Evolutionary conservation across 257 asterid genomes (phyloP).

Genomic region (Ilex asprella): DNA sequence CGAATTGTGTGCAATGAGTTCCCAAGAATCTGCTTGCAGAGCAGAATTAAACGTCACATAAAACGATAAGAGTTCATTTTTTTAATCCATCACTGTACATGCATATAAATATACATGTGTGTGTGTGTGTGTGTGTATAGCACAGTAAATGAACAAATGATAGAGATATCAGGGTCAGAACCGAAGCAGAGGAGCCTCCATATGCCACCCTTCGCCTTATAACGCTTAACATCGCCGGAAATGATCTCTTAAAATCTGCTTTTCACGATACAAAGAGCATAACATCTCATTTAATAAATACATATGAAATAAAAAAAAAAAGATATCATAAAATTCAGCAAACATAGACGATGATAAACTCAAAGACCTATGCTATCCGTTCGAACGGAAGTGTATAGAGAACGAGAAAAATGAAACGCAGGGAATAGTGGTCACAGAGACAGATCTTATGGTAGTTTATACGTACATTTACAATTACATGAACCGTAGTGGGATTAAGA

Average conservation of each 20-base stretch:
- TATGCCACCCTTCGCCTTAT: slow-evolving; percentile 77
- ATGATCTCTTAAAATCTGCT: slow-evolving; percentile 27
- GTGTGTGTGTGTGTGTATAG: background rate
- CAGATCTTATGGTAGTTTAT: too few relatives aligned
- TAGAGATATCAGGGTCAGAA: slow-evolving; percentile 6
- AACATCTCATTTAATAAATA: too few relatives aligned
- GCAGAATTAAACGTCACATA: too few relatives aligned
- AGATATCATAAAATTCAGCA: slow-evolving; percentile 4
- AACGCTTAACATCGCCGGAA: slow-evolving; percentile 68
- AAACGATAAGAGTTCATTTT: too few relatives aligned
- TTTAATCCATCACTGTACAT: background rate
- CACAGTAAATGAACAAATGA: background rate
- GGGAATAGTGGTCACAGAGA: too few relatives aligned
- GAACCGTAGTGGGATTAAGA: too few relatives aligned
- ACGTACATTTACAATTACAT: too few relatives aligned
- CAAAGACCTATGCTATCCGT: too few relatives aligned
- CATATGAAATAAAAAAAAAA: background rate
- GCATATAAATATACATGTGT: background rate
- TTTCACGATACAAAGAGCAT: slow-evolving; percentile 8
- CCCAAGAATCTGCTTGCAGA: slow-evolving; percentile 36
- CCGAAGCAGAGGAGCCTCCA: slow-evolving; percentile 60
- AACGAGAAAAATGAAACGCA: too few relatives aligned
- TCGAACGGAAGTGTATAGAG: too few relatives aligned
- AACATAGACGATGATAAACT: too few relatives aligned
- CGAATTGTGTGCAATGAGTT: slow-evolving; percentile 39